phyloP scores from a whole-genome alignment of 2,329 filamentous ascomycete genomes.

The Cladobotryum protrusum region DNA sequence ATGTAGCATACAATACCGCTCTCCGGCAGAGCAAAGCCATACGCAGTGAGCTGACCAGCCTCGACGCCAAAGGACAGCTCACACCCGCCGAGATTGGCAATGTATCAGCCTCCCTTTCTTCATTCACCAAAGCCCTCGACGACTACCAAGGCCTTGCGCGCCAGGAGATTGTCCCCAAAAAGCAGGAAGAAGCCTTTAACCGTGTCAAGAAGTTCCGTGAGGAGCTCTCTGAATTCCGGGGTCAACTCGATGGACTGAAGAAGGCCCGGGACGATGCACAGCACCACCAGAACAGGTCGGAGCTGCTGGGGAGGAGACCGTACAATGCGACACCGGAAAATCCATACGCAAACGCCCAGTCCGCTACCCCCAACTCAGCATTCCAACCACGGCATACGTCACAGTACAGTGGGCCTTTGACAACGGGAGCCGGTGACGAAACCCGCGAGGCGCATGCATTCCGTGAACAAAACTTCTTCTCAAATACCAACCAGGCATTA shows the following conservation, averaged over 20 bases:
- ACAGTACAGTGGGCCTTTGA: conserved; percentile 23
- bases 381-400: conserved; percentile 40
- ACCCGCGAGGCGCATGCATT: conserved; percentile 75
- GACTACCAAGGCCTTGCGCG: conserved; percentile 83
- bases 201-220: conserved; percentile 77
- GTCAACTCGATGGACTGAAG: conserved; percentile 72
- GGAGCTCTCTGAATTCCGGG: conserved; percentile 74
- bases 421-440: conserved; percentile 51
- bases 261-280: conserved; percentile 68
- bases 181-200: conserved; percentile 85
- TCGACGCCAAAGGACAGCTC: conserved; percentile 58
- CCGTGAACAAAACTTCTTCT: conserved; percentile 83
- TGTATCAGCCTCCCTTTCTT: conserved; percentile 68
- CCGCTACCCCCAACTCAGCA: conserved; percentile 23
- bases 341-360: conserved; percentile 64
- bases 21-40: conserved; percentile 78
- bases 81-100: conserved; percentile 55
- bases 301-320: conserved; percentile 79
- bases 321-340: conserved; percentile 83
- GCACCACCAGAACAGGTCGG: conserved; percentile 61
- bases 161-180: conserved; percentile 82
- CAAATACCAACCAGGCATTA: conserved; percentile 72
- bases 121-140: conserved; percentile 84
- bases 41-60: conserved; percentile 66
- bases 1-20: conserved; percentile 78